Conservation (phyloP, 768 basidiomycete species). For the Clitopilus hobsonii region DNA sequence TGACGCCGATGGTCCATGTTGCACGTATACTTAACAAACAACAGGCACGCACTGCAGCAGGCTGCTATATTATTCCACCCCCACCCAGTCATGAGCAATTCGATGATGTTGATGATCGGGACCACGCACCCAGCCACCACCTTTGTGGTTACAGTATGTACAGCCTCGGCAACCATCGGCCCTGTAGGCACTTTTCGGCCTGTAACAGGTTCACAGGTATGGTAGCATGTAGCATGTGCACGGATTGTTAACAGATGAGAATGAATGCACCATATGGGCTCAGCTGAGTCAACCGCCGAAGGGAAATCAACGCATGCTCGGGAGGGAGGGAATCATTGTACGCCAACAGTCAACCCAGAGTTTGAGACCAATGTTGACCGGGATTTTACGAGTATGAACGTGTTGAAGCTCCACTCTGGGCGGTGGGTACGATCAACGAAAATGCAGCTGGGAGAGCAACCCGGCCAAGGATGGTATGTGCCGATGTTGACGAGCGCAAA, state of each 20-base stretch:
- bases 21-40: background rate
- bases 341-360: background rate
- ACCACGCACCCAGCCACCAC: background rate
- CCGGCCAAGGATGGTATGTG: background rate
- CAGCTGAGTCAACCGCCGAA: background rate
- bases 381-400: background rate
- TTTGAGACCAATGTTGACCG: background rate
- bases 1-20: background rate
- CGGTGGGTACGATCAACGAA: background rate
- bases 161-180: background rate
- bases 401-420: background rate
- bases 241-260: slow-evolving; percentile 11
- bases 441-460: background rate
- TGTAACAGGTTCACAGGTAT: background rate
- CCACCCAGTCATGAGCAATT: background rate
- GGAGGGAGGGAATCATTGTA: background rate
- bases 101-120: background rate
- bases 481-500: background rate
- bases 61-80: slow-evolving; percentile 1
- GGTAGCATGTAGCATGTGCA: slow-evolving; percentile 5
- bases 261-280: slow-evolving; percentile 11
- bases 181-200: background rate
- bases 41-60: background rate
- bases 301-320: slow-evolving; percentile 1
- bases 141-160: too few species aligned